A percentile compares a stretch with the other conserved stretches of the same genome.
Evolutionary conservation across 345 rosid species (phyloP).

Genomic region (Limnanthes douglasii): DNA sequence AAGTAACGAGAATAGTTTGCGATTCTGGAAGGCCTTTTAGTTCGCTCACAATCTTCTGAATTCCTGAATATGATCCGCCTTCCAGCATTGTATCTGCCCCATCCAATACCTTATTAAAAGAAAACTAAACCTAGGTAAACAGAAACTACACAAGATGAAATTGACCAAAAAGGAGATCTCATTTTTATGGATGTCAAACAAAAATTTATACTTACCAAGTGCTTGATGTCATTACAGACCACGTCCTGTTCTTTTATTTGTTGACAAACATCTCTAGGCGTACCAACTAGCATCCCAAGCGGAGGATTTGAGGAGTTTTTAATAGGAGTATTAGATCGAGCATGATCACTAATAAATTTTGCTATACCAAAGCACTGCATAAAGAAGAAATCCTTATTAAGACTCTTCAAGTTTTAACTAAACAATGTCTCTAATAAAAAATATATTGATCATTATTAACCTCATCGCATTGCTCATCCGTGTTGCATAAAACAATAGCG

Average conservation of each 20-base stretch:
- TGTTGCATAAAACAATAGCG: slow-evolving; percentile 45
- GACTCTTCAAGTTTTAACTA: background rate
- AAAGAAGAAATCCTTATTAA: background rate
- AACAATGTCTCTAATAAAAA: too few species aligned
- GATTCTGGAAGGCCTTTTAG: background rate
- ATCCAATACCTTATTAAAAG: background rate
- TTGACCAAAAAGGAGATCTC: background rate
- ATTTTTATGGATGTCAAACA: too few species aligned
- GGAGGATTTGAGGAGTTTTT: slow-evolving; percentile 30
- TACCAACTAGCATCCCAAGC: slow-evolving; percentile 35
- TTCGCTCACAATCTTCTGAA: background rate
- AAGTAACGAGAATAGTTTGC: slow-evolving; percentile 1
- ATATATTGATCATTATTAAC: too few species aligned
- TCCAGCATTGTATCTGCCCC: background rate
- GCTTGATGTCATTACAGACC: slow-evolving; percentile 9
- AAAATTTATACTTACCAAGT: slow-evolving; percentile 1
- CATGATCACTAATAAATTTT: slow-evolving; percentile 39
- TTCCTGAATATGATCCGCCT: background rate
- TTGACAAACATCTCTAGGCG: slow-evolving; percentile 13
- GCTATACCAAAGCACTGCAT: slow-evolving; percentile 33
- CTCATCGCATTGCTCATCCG: slow-evolving; percentile 53
- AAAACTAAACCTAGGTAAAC: background rate
- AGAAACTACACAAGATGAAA: too few species aligned
- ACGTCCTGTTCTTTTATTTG: slow-evolving; percentile 14
- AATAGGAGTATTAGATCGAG: slow-evolving; percentile 29